These are phyloP conservation scores for Lasiodiplodia sp. DNA, from an alignment of 2,329 filamentous ascomycete species.

Conservation along the genomic window DNA sequence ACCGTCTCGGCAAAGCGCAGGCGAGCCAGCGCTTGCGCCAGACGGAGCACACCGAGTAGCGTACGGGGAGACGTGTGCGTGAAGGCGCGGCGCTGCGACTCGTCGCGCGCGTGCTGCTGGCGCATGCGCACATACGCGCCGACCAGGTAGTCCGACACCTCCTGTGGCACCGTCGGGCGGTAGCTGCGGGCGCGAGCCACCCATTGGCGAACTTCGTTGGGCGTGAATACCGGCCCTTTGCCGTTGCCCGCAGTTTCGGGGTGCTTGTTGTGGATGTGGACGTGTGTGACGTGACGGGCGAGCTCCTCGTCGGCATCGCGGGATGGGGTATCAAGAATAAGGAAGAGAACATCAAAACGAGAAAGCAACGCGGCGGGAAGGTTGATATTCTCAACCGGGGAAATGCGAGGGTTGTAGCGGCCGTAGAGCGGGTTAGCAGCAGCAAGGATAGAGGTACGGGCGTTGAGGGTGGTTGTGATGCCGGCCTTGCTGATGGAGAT, in stretches of 20 bases:
- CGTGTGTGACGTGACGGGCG: slow-evolving; percentile 92
- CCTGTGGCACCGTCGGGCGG: slow-evolving; percentile 83
- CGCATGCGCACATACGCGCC: slow-evolving; percentile 96
- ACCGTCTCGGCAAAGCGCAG: slow-evolving; percentile 88
- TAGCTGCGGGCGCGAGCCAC: slow-evolving; percentile 91
- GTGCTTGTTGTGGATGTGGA: slow-evolving; percentile 96
- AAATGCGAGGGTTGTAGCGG: slow-evolving; percentile 96
- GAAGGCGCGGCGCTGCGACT: slow-evolving; percentile 90
- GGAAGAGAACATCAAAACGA: slow-evolving; percentile 95
- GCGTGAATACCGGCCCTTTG: slow-evolving; percentile 78
- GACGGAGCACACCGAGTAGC: slow-evolving; percentile 87
- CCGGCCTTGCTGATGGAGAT: slow-evolving; percentile 90
- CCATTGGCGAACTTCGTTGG: slow-evolving; percentile 94
- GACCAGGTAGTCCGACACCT: slow-evolving; percentile 93
- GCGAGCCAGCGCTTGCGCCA: slow-evolving; percentile 91
- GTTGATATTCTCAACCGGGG: slow-evolving; percentile 98
- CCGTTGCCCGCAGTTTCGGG: slow-evolving; percentile 67
- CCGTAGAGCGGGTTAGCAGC: slow-evolving; percentile 97
- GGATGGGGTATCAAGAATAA: slow-evolving; percentile 92
- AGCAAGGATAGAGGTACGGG: slow-evolving; percentile 92
- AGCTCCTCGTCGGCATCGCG: slow-evolving; percentile 92
- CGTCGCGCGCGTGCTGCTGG: slow-evolving; percentile 88
- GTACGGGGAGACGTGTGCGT: slow-evolving; percentile 94
- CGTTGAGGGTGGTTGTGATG: slow-evolving; percentile 96
- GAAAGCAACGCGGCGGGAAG: slow-evolving; percentile 95